phyloP scores from a whole-genome alignment of 2,329 filamentous ascomycete species.

The Fusarium sp. region DNA sequence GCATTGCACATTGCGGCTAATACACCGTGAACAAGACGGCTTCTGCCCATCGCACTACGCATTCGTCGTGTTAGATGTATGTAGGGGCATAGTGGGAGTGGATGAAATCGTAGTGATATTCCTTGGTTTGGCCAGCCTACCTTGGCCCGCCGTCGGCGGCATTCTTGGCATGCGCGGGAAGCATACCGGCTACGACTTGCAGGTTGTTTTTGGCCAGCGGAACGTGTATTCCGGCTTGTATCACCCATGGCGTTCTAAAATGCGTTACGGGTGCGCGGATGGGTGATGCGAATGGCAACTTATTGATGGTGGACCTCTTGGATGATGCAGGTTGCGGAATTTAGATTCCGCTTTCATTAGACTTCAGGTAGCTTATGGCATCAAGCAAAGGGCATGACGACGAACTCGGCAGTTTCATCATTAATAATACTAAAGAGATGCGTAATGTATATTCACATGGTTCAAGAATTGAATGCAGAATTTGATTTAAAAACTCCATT shows the following conservation, averaged over 20 bases:
- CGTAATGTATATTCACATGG: too few relatives aligned
- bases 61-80: not conserved
- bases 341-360: not conserved
- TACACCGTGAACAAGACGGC: not conserved
- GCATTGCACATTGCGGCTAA: not conserved
- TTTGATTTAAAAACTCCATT: too few relatives aligned
- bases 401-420: too few relatives aligned
- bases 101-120: too few relatives aligned
- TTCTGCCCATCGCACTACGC: not conserved
- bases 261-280: not conserved
- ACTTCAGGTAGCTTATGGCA: not conserved
- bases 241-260: too few relatives aligned
- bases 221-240: not conserved
- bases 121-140: not conserved
- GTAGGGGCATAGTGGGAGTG: too few relatives aligned
- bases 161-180: not conserved
- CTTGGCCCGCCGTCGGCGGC: not conserved
- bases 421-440: too few relatives aligned
- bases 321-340: not conserved
- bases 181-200: not conserved
- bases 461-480: too few relatives aligned
- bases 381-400: not conserved
- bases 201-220: not conserved
- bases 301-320: not conserved
- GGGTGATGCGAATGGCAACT: not conserved